phyloP scores from a whole-genome alignment of 2,329 filamentous ascomycete genomes.

The Cylindrodendrum hubeiense region DNA sequence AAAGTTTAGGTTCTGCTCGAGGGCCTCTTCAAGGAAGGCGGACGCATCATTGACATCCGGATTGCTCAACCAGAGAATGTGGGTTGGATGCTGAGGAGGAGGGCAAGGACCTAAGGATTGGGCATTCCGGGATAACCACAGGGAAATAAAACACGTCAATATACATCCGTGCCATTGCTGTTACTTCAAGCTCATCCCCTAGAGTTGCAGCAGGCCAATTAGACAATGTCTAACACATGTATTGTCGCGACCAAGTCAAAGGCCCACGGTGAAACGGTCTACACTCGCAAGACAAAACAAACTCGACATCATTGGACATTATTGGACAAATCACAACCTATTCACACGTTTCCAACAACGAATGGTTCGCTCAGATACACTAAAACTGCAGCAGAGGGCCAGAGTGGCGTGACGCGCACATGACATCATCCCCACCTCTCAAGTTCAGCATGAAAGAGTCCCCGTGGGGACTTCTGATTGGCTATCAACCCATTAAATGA shows the following conservation, averaged over 20 bases:
- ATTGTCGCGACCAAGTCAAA: background rate
- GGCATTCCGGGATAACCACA: background rate
- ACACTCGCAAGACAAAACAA: background rate
- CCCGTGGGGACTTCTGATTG: conserved; percentile 35
- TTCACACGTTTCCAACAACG: background rate
- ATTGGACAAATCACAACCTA: background rate
- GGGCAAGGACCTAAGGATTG: too few relatives aligned
- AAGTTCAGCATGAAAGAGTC: conserved; percentile 2
- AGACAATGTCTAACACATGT: background rate
- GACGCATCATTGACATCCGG: too few relatives aligned
- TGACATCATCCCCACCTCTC: conserved; percentile 36
- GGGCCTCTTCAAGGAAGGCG: too few relatives aligned
- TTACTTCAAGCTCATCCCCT: background rate
- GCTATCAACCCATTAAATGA: conserved; percentile 27
- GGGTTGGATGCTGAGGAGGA: too few relatives aligned
- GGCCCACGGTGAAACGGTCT: background rate
- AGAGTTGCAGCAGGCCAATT: background rate
- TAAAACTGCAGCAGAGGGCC: background rate
- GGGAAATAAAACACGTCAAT: background rate
- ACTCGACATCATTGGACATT: background rate
- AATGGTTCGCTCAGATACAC: background rate
- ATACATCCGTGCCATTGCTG: background rate
- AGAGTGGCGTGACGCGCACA: conserved; percentile 22
- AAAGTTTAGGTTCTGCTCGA: too few relatives aligned
- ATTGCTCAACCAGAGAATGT: too few relatives aligned